These are phyloP conservation scores for Ogataea thermomethanolica DNA, from an alignment of 805 yeast species.

Conservation along the genomic window DNA sequence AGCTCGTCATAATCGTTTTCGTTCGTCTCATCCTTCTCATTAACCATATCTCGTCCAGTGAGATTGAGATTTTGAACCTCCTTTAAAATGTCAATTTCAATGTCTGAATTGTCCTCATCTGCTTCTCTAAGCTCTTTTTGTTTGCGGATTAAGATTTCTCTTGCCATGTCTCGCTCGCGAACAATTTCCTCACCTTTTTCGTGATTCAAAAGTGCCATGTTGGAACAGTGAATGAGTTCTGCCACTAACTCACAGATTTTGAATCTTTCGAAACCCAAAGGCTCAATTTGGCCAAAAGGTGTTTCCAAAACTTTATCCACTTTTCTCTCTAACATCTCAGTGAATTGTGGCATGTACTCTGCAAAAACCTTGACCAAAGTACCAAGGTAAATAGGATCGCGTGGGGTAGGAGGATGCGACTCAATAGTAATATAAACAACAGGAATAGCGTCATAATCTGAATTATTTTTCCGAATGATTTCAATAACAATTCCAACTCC, in stretches of 20 bases:
- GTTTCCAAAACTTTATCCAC: constrained; percentile 46
- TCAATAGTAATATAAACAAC: constrained; percentile 78
- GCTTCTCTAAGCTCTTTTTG: constrained; percentile 26
- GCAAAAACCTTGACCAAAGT: constrained; percentile 77
- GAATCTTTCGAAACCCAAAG: constrained; percentile 87
- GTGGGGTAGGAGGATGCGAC: constrained; percentile 85
- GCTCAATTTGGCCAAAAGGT: constrained; percentile 64
- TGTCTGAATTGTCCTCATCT: constrained; percentile 27
- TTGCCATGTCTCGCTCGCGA: constrained; percentile 60
- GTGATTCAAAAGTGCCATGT: constrained; percentile 87
- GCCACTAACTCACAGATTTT: constrained; percentile 90
- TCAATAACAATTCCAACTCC: constrained; percentile 96
- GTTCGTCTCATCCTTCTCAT: constrained; percentile 9
- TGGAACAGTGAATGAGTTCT: constrained; percentile 93
- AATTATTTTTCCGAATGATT: constrained; percentile 89
- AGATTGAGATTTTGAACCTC: constrained; percentile 31
- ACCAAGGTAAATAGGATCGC: constrained; percentile 93
- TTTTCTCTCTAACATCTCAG: constrained; percentile 49
- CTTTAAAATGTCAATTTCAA: constrained; percentile 33
- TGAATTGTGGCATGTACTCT: constrained; percentile 65
- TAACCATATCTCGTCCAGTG: constrained; percentile 5
- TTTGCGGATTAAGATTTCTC: constrained; percentile 47
- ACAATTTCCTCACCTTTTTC: constrained; percentile 68
- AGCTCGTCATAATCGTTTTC: constrained; percentile 16
- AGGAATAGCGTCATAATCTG: constrained; percentile 90